Conservation (phyloP, 345 rosid genomes). For the Geranium brycei region DNA sequence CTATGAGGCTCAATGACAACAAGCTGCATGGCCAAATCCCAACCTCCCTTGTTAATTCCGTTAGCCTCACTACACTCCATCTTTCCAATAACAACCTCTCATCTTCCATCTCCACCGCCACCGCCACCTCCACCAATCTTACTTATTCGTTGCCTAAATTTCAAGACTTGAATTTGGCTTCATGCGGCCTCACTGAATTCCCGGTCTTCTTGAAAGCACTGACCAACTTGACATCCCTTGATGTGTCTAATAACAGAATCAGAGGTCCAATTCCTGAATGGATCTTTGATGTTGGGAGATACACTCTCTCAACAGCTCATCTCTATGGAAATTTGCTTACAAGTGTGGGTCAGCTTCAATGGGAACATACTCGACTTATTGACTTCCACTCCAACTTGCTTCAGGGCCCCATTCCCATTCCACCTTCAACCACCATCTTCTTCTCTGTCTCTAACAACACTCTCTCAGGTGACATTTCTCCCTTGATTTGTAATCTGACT, state of each 20-base stretch:
- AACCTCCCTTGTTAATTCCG: constrained; percentile 5
- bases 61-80: not conserved
- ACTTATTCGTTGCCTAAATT: not conserved
- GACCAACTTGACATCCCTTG: not conserved
- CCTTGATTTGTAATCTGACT: constrained; percentile 9
- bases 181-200: constrained; percentile 9
- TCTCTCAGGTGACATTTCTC: constrained; percentile 13
- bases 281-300: not conserved
- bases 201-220: constrained; percentile 5
- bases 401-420: constrained; percentile 12
- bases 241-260: constrained; percentile 14
- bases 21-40: constrained; percentile 7
- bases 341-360: not conserved
- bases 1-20: not conserved
- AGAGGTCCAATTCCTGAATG: constrained; percentile 11
- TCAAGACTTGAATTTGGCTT: not conserved
- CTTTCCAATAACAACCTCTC: not conserved
- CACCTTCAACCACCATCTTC: constrained; percentile 5
- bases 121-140: not conserved
- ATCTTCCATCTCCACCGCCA: not conserved
- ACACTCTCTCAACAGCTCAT: not conserved
- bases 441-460: constrained; percentile 12
- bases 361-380: not conserved
- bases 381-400: not conserved
- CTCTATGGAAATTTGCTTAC: no score